Percentiles rank a stretch among this genome's conserved stretches.
Evolutionary conservation across 2,329 filamentous ascomycete genomes (phyloP).

Genomic region (Phaeoacremonium minimum): DNA sequence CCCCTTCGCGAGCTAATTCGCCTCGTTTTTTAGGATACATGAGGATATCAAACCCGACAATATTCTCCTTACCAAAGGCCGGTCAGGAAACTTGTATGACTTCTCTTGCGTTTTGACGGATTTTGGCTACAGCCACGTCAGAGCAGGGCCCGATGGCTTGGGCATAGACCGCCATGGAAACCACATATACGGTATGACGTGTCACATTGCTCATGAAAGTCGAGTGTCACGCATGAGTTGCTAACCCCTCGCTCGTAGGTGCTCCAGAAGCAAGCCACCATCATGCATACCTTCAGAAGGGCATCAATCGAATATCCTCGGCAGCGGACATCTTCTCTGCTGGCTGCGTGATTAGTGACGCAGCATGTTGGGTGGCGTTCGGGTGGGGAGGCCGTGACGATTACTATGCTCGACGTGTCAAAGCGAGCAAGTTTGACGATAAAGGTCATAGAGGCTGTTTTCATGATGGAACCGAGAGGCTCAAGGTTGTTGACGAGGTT

Average conservation of each 20-base stretch:
- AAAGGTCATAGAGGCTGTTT: neutral
- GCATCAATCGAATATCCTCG: neutral
- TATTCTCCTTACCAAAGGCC: neutral
- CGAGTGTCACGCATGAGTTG: too few relatives aligned
- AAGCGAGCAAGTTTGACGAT: neutral
- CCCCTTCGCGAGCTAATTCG: neutral
- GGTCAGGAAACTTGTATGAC: neutral
- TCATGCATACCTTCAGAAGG: neutral
- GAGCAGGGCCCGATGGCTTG: neutral
- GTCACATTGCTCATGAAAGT: too few relatives aligned
- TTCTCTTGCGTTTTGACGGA: neutral
- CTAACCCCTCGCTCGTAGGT: neutral
- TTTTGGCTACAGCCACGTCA: neutral
- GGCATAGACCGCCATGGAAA: neutral
- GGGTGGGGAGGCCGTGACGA: neutral
- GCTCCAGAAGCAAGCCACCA: neutral
- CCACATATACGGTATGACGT: neutral
- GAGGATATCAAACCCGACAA: neutral
- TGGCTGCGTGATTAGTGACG: neutral
- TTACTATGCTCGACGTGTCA: neutral
- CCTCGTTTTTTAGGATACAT: neutral
- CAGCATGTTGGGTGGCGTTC: neutral
- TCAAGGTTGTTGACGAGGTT: neutral
- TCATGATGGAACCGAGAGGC: neutral
- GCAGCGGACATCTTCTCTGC: neutral